These are phyloP conservation scores for Aristolochia contorta DNA, from an alignment of 164 flowering plant genomes.

Conservation along the genomic window DNA sequence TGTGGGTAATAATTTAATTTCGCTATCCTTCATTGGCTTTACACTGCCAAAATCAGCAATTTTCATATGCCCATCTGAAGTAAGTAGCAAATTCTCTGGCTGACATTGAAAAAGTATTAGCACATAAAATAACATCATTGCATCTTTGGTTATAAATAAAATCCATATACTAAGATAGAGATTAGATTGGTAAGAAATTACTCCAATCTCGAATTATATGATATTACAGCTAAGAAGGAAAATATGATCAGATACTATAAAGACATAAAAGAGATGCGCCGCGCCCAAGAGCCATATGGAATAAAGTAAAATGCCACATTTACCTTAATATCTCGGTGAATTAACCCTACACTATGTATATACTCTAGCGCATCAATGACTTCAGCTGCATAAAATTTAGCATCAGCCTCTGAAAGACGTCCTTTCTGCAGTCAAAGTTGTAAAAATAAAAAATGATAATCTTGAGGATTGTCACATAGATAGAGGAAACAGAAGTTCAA, in stretches of 20 bases:
- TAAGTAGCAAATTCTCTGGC: conserved; percentile 97
- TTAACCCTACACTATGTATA: conserved; percentile 85
- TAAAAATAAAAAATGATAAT: background rate
- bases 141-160: background rate
- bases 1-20: conserved; percentile 81
- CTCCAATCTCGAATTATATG: background rate
- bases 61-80: conserved; percentile 88
- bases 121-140: conserved; percentile 1
- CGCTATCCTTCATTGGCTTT: conserved; percentile 85
- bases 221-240: background rate
- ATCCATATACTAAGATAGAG: background rate
- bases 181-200: background rate
- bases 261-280: background rate
- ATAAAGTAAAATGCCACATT: background rate
- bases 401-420: conserved; percentile 77
- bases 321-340: conserved; percentile 99
- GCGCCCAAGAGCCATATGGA: background rate
- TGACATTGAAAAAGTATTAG: conserved; percentile 36
- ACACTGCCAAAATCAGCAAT: conserved; percentile 99
- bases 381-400: conserved; percentile 94
- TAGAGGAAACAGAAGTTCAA: background rate
- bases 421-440: conserved; percentile 65
- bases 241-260: background rate
- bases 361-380: conserved; percentile 97
- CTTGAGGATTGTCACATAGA: conserved; percentile 1